Conservation (phyloP, 2,329 filamentous ascomycete genomes). For the Madurella fahalii region DNA sequence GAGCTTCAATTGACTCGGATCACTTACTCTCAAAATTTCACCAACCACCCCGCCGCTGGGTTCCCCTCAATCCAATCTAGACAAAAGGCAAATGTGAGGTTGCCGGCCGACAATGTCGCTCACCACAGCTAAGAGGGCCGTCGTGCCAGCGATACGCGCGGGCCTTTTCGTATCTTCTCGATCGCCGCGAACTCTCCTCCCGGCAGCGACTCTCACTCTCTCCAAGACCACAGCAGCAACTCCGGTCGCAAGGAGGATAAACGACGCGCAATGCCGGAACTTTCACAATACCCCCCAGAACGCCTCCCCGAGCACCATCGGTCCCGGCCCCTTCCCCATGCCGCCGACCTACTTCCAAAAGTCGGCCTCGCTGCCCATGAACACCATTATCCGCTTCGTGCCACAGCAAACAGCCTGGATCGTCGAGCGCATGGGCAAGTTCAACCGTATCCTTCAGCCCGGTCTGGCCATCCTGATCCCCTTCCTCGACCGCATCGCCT, state of each 20-base stretch:
- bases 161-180: slow-evolving; percentile 8
- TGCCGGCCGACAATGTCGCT: slow-evolving; percentile 24
- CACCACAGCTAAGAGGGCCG: slow-evolving; percentile 25
- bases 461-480: slow-evolving; percentile 86
- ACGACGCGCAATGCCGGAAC: slow-evolving; percentile 8
- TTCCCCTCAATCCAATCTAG: too few relatives aligned
- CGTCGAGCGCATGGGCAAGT: slow-evolving; percentile 98
- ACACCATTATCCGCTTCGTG: slow-evolving; percentile 93
- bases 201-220: slow-evolving; percentile 1
- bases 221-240: background rate
- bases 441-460: slow-evolving; percentile 86
- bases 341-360: slow-evolving; percentile 78
- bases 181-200: background rate
- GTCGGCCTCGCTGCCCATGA: slow-evolving; percentile 67
- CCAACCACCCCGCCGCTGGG: too few relatives aligned
- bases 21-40: too few relatives aligned
- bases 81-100: slow-evolving; percentile 2
- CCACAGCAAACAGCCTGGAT: slow-evolving; percentile 99
- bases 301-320: slow-evolving; percentile 23
- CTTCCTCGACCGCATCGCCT: slow-evolving; percentile 91
- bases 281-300: slow-evolving; percentile 25
- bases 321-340: slow-evolving; percentile 28
- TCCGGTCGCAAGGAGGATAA: background rate
- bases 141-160: slow-evolving; percentile 23
- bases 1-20: too few relatives aligned